A percentile compares a stretch with the other conserved stretches of the same genome.
phyloP scores from a whole-genome alignment of 108 stramenopile genomes.

The Aurantiochytrium sp. region DNA sequence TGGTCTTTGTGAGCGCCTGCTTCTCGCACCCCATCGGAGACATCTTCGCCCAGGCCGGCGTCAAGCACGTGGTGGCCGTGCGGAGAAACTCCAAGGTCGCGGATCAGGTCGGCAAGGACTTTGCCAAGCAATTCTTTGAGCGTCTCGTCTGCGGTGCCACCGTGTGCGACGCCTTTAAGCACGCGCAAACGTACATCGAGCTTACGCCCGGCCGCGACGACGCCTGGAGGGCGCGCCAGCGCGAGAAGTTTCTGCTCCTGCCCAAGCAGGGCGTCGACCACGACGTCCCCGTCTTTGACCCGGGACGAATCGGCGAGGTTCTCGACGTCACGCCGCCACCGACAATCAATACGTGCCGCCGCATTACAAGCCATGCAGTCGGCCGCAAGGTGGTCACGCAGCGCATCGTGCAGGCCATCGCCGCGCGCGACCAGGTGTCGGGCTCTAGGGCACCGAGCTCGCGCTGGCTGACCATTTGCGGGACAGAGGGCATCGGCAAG shows the following conservation, averaged over 20 bases:
- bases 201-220: background rate
- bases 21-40: background rate
- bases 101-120: background rate
- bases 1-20: conserved; percentile 25
- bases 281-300: background rate
- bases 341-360: background rate
- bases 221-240: background rate
- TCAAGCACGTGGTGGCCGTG: conserved; percentile 23
- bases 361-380: background rate
- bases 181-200: background rate
- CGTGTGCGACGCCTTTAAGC: background rate
- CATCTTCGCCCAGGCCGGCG: background rate
- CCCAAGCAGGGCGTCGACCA: background rate
- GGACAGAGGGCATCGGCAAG: background rate
- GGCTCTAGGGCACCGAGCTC: background rate
- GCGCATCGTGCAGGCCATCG: background rate
- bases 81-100: background rate
- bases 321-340: background rate
- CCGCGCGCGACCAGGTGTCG: background rate
- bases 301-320: background rate
- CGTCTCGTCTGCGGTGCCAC: background rate
- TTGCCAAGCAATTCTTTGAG: background rate
- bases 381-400: background rate
- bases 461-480: background rate
- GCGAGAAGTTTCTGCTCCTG: background rate